Evolutionary conservation across 192 early-diverging fungal species (phyloP).

Genomic region (Kickxella alabastrina): DNA sequence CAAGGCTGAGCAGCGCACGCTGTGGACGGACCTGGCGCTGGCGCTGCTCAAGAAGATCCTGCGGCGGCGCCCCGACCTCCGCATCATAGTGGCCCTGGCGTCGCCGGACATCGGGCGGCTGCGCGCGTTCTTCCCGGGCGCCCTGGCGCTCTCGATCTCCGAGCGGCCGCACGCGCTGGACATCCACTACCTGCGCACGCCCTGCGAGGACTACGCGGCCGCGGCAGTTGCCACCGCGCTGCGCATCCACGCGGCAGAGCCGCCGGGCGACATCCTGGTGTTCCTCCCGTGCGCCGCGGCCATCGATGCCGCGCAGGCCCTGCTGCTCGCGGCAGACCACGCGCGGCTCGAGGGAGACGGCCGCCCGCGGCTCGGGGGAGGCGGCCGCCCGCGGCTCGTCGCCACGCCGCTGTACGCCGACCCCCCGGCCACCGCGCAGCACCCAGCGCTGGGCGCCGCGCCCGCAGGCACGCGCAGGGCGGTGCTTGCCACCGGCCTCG

Average conservation of each 20-base stretch:
- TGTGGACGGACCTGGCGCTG: conserved; percentile 87
- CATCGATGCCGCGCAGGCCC: conserved; percentile 80
- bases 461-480: conserved; percentile 78
- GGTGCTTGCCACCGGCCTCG: conserved; percentile 94
- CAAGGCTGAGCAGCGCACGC: conserved; percentile 92
- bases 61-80: conserved; percentile 59
- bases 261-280: conserved; percentile 87
- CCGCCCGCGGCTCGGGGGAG: too few species aligned
- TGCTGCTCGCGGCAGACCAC: too few species aligned
- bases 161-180: conserved; percentile 95
- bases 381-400: too few species aligned
- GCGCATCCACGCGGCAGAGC: conserved; percentile 89
- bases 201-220: conserved; percentile 90
- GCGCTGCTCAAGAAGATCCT: conserved; percentile 84
- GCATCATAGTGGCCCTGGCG: too few species aligned
- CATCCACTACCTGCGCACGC: conserved; percentile 86
- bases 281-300: conserved; percentile 97
- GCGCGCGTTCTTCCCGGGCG: too few species aligned
- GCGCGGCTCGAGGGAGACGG: too few species aligned
- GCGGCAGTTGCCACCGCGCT: conserved; percentile 83
- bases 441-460: conserved; percentile 84
- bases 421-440: conserved; percentile 82
- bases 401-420: conserved; percentile 83
- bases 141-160: conserved; percentile 85
- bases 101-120: too few species aligned